Conservation (phyloP, 306 rosid genomes). For the Quercus berberidifolia region DNA sequence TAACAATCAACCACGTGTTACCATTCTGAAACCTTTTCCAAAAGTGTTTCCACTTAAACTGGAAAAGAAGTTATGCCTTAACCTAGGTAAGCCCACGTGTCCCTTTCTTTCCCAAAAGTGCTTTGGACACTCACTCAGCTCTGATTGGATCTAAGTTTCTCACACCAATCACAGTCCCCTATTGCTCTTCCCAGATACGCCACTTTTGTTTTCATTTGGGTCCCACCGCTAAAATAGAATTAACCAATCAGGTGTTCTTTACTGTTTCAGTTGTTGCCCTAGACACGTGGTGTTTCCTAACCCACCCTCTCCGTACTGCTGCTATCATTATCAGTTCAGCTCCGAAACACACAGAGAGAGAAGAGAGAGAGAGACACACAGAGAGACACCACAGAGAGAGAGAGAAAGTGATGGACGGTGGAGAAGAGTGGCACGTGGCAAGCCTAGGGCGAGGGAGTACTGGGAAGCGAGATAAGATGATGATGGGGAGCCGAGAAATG, state of each 20-base stretch:
- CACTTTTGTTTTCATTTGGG: slow-evolving; percentile 8
- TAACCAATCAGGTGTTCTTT: slow-evolving; percentile 28
- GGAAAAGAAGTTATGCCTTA: slow-evolving; percentile 45
- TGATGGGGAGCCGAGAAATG: slow-evolving; percentile 42
- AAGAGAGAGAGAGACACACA: slow-evolving; percentile 3
- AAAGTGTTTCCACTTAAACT: slow-evolving; percentile 34
- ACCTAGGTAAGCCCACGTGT: slow-evolving; percentile 53
- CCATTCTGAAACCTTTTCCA: slow-evolving; percentile 24
- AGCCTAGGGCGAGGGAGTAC: neutral
- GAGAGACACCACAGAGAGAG: neutral
- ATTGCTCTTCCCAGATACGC: slow-evolving; percentile 39
- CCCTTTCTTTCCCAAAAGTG: slow-evolving; percentile 25
- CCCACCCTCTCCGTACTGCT: slow-evolving; percentile 53
- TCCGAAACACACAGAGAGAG: slow-evolving; percentile 23
- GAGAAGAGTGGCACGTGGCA: slow-evolving; percentile 38
- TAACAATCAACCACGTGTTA: slow-evolving; percentile 35
- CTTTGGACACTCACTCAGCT: slow-evolving; percentile 9
- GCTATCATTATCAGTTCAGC: slow-evolving; percentile 62
- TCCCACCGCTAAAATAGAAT: slow-evolving; percentile 1
- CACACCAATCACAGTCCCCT: slow-evolving; percentile 38
- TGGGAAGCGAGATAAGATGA: slow-evolving; percentile 9
- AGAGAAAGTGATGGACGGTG: slow-evolving; percentile 38
- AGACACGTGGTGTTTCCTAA: slow-evolving; percentile 61
- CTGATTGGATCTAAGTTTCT: slow-evolving; percentile 24
- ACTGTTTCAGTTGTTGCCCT: slow-evolving; percentile 40